phyloP scores from a whole-genome alignment of 352 stramenopile genomes.

The Stramenopiles sp. region DNA sequence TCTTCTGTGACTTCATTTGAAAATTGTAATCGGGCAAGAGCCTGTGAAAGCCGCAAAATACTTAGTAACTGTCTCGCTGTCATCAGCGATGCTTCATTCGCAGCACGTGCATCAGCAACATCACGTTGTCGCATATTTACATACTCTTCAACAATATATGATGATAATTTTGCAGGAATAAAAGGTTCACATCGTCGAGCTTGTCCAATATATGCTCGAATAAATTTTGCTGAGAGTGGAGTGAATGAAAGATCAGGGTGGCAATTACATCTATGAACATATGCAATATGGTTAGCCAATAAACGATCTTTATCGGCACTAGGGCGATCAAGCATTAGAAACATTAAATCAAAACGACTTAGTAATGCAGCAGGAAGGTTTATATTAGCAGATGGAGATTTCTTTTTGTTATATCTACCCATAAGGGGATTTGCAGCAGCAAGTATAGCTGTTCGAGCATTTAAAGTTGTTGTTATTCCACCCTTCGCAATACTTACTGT shows the following conservation, averaged over 20 bases:
- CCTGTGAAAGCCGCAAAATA: slow-evolving; percentile 80
- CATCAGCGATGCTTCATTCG: slow-evolving; percentile 35
- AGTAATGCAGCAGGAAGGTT: slow-evolving; percentile 94
- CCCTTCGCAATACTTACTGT: slow-evolving; percentile 93
- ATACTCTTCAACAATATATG: slow-evolving; percentile 94
- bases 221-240: slow-evolving; percentile 25
- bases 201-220: slow-evolving; percentile 27
- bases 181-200: slow-evolving; percentile 36
- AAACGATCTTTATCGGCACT: slow-evolving; percentile 44
- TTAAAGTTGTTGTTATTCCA: slow-evolving; percentile 90
- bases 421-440: slow-evolving; percentile 57
- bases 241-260: slow-evolving; percentile 58
- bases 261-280: slow-evolving; percentile 34
- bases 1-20: slow-evolving; percentile 62
- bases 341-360: slow-evolving; percentile 94
- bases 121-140: slow-evolving; percentile 73
- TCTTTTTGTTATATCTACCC: slow-evolving; percentile 28
- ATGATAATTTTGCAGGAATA: slow-evolving; percentile 62
- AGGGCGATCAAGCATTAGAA: slow-evolving; percentile 51
- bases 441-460: slow-evolving; percentile 42
- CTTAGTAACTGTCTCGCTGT: slow-evolving; percentile 88
- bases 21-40: slow-evolving; percentile 79
- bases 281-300: slow-evolving; percentile 51
- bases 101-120: slow-evolving; percentile 21
- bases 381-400: slow-evolving; percentile 20